Conservation (phyloP, 257 asterid species). For the Solanum appendiculatum region DNA sequence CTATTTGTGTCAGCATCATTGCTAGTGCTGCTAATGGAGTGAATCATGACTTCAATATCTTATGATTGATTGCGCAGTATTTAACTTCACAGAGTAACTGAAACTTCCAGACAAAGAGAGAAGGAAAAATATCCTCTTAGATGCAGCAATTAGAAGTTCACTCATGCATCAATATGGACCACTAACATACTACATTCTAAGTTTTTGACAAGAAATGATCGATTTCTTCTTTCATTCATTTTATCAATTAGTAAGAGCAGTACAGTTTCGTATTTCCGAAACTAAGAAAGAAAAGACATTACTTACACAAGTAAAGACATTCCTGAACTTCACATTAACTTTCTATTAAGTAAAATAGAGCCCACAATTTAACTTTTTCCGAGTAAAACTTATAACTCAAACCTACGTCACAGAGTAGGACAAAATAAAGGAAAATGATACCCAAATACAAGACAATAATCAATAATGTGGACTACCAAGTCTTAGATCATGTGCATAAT, state of each 20-base stretch:
- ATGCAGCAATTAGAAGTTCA: not conserved
- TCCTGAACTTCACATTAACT: not conserved
- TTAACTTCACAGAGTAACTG: not conserved
- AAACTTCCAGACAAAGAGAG: not conserved
- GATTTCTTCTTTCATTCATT: not conserved
- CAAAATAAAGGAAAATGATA: not conserved
- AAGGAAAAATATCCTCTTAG: not conserved
- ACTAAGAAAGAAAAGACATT: not conserved
- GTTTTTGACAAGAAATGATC: not conserved
- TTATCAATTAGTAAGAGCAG: not conserved
- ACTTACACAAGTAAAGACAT: not conserved
- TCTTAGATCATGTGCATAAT: not conserved
- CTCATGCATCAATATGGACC: not conserved
- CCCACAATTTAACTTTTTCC: not conserved
- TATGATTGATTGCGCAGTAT: not conserved
- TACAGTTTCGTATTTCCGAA: not conserved
- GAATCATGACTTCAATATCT: not conserved
- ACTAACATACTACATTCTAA: not conserved
- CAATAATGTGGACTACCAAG: not conserved
- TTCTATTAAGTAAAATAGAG: not conserved
- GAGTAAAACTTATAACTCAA: not conserved
- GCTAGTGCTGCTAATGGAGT: not conserved
- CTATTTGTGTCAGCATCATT: not conserved
- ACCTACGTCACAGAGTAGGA: not conserved
- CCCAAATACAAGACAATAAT: not conserved